Evolutionary conservation across 225 moss, liverwort and hornwort species (phyloP).

Genomic region (Climacium dendroides): DNA sequence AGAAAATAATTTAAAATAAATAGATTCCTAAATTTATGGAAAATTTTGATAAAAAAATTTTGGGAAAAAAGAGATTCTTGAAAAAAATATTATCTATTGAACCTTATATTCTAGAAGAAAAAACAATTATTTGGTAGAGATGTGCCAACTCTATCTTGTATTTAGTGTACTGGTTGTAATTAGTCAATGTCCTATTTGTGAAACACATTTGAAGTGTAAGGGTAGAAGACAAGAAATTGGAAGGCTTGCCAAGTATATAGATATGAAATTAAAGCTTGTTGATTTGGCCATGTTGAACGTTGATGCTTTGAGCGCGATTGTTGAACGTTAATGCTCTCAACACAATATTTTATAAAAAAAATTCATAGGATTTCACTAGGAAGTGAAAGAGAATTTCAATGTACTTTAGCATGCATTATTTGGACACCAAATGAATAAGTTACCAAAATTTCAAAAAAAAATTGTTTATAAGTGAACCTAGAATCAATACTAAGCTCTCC

Average conservation of each 20-base stretch:
- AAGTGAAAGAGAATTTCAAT: neutral
- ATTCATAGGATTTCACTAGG: neutral
- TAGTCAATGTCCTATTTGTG: neutral
- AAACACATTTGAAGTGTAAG: neutral
- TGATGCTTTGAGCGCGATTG: too few species aligned
- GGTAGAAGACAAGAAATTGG: neutral
- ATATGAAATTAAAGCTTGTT: neutral
- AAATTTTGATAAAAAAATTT: neutral
- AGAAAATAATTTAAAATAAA: too few species aligned
- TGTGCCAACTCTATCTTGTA: fast-evolving
- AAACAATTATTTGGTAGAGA: fast-evolving
- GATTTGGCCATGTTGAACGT: neutral
- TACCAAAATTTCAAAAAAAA: neutral
- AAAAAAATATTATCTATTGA: neutral
- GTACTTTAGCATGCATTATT: neutral
- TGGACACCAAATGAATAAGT: neutral
- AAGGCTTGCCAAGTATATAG: neutral
- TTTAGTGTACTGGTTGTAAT: fast-evolving
- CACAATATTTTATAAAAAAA: too few species aligned
- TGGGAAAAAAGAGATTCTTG: neutral
- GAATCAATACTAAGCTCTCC: neutral
- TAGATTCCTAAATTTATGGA: too few species aligned
- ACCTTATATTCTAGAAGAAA: fast-evolving
- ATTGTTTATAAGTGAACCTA: fast-evolving
- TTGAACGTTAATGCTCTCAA: too few species aligned